phyloP scores from a whole-genome alignment of 768 basidiomycete species.

The Serendipita vermifera region DNA sequence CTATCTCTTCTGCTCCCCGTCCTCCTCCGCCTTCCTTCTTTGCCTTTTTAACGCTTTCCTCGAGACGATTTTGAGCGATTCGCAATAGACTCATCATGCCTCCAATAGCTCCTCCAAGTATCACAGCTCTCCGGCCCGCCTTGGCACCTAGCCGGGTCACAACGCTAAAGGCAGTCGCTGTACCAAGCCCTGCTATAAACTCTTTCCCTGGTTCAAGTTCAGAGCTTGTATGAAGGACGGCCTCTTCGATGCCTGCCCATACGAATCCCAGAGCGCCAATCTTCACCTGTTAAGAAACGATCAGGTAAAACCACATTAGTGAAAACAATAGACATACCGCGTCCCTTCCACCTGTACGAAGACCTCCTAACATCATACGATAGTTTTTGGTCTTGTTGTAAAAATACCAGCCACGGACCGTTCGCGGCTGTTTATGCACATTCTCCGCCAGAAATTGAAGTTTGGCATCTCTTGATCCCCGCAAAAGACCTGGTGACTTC shows the following conservation, averaged over 20 bases:
- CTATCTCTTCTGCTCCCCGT: background rate
- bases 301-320: background rate
- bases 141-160: constrained; percentile 48
- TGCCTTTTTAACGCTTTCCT: constrained; percentile 19
- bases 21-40: background rate
- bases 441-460: constrained; percentile 87
- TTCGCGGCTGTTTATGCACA: constrained; percentile 72
- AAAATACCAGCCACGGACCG: constrained; percentile 85
- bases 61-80: constrained; percentile 26
- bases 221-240: constrained; percentile 25
- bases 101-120: constrained; percentile 49
- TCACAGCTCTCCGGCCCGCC: constrained; percentile 33
- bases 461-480: constrained; percentile 55
- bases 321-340: constrained; percentile 22
- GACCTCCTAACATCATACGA: constrained; percentile 56
- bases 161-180: constrained; percentile 43
- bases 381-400: constrained; percentile 97
- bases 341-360: constrained; percentile 52
- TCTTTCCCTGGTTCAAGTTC: constrained; percentile 35
- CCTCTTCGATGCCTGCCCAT: constrained; percentile 41
- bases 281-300: constrained; percentile 19
- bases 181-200: constrained; percentile 52
- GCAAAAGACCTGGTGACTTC: constrained; percentile 26
- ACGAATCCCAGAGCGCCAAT: constrained; percentile 35
- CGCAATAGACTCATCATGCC: constrained; percentile 36